Base-by-base conservation (phyloP, 106 monocot genomes). In the Triglochin maritima region DNA sequence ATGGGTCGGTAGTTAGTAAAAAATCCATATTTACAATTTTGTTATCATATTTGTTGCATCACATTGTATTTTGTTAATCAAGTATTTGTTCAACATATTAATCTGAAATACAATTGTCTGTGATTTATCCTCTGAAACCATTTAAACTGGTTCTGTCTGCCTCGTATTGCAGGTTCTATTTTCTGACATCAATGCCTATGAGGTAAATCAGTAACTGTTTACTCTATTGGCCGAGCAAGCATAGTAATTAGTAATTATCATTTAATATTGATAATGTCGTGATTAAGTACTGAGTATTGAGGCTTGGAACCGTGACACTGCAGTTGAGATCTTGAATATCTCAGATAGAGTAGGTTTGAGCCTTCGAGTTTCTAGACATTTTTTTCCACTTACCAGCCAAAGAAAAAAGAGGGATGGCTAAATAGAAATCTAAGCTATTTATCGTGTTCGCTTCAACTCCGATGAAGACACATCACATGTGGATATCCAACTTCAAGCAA, bases 151-250 rank as follows among this genome's bases (percentile, higher is more conserved):
- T 54, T 9, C 46, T 60, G 9, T 53, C 52, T 7, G 42, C 47
- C 10, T 3, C 56, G 62, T 5, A 53, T 61, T 71, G 72, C 88
- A 98, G 98, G 98, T 98, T 72, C 17, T 98, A 10, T 98, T 98
- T 65, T 98, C 98, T 0, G 98, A 98, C 61, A 80, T 98, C 54
- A 98, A 82, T 64, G 91, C 91, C 10, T 92, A 98, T 79, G 98
- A 98, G 88, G 98, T 92, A 80, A 76, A 46, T 56, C 41, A 8
- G 14, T 6, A 17, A 52, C 6, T 17, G 50, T 7, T 15, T 65
- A 9, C 6, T n/a, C 3, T 6, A 13, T 9, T 47, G 46, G 47
- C 9, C 9, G 47, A 46, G 63, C 9, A 11, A 9, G 3, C 16
- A n/a, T 46, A 46, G 4, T 63, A 12, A n/a, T n/a, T n/a, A n/a